phyloP scores from a whole-genome alignment of 2,329 filamentous ascomycete species.

The Podosphaera xanthii region DNA sequence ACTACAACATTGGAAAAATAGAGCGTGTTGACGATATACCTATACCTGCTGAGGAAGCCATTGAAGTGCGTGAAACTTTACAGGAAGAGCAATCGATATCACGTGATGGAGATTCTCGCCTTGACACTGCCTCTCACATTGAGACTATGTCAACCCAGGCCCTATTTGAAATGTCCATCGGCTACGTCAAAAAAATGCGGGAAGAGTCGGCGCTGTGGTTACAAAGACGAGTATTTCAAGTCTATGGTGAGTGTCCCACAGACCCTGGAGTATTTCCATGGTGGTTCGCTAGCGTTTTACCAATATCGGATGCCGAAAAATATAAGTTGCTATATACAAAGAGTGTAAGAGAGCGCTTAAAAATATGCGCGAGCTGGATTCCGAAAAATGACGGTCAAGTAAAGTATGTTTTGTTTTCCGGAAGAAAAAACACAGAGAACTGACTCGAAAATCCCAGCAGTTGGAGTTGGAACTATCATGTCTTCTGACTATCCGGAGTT shows the following conservation, averaged over 20 bases:
- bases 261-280: conserved; percentile 65
- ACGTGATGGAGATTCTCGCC: background rate
- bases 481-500: conserved; percentile 1
- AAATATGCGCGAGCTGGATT: conserved; percentile 66
- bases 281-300: conserved; percentile 72
- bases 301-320: conserved; percentile 56
- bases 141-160: conserved; percentile 37
- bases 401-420: conserved; percentile 6
- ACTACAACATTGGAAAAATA: conserved; percentile 54
- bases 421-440: background rate
- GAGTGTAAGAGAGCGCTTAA: conserved; percentile 59
- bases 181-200: conserved; percentile 49
- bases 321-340: conserved; percentile 50
- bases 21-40: conserved; percentile 66
- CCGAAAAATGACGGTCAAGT: conserved; percentile 21
- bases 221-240: conserved; percentile 42
- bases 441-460: background rate
- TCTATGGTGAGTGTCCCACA: conserved; percentile 52
- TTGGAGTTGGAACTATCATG: background rate
- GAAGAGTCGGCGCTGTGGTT: conserved; percentile 51
- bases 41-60: conserved; percentile 53
- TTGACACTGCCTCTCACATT: conserved; percentile 9
- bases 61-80: conserved; percentile 45
- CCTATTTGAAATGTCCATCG: conserved; percentile 39
- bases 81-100: background rate